A percentile compares a stretch with the other conserved stretches of the same genome.
phyloP scores from a whole-genome alignment of 2,329 filamentous ascomycete species.

The Fusarium brachygibbosum region DNA sequence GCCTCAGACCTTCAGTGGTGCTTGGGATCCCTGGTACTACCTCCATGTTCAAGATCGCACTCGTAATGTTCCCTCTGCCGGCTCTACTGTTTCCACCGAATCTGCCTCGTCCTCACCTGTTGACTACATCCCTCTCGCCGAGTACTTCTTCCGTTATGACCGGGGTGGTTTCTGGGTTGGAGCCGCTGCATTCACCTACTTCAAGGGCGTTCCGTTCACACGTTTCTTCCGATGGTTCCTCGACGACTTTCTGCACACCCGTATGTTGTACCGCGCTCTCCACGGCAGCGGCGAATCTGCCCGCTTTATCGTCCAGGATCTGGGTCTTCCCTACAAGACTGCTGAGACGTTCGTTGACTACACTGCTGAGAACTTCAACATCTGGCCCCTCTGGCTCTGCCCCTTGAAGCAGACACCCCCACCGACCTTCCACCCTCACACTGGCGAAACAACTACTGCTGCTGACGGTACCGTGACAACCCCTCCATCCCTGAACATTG shows the following conservation, averaged over 20 bases:
- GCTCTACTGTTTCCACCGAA: conserved; percentile 29
- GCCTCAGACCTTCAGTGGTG: conserved; percentile 67
- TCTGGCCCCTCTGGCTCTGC: conserved; percentile 73
- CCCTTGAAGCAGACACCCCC: conserved; percentile 63
- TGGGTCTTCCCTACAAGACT: conserved; percentile 68
- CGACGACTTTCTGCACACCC: conserved; percentile 79
- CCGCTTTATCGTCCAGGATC: conserved; percentile 77
- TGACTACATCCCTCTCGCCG: conserved; percentile 75
- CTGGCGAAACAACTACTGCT: conserved; percentile 53
- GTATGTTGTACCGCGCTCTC: conserved; percentile 79
- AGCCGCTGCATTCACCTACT: conserved; percentile 75
- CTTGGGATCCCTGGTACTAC: conserved; percentile 83
- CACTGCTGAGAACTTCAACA: conserved; percentile 63
- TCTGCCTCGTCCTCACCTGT: conserved; percentile 45
- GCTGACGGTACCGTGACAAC: conserved; percentile 39
- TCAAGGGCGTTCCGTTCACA: conserved; percentile 74
- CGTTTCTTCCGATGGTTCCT: conserved; percentile 75
- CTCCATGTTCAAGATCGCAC: conserved; percentile 69
- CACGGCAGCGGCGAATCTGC: conserved; percentile 75
- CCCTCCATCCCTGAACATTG: conserved; percentile 69
- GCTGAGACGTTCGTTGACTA: conserved; percentile 68
- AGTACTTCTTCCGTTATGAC: conserved; percentile 84
- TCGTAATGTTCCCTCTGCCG: conserved; percentile 40
- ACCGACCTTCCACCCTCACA: conserved; percentile 70
- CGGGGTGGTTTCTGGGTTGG: conserved; percentile 82